phyloP scores from a whole-genome alignment of 129 eudicot genomes.

The Flaveria sonorensis region DNA sequence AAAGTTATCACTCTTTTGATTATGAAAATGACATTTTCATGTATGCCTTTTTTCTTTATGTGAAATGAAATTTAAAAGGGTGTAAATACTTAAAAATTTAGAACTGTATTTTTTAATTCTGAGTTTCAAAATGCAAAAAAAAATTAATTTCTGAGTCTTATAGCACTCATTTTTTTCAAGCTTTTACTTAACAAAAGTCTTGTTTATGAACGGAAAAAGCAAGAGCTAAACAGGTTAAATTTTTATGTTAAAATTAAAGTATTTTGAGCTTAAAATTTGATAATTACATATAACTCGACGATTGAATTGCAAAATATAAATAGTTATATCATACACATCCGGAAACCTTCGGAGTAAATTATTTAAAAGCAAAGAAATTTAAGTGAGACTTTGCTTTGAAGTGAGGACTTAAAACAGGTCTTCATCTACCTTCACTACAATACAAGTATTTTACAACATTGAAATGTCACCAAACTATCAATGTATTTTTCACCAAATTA shows the following conservation, averaged over 20 bases:
- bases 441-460: constrained; percentile 39
- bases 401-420: constrained; percentile 50
- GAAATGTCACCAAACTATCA: constrained; percentile 46
- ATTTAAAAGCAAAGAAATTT: constrained; percentile 15
- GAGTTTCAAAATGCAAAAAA: background rate
- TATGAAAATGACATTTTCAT: constrained; percentile 44
- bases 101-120: background rate
- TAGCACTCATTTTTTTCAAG: background rate
- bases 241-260: background rate
- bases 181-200: background rate
- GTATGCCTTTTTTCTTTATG: constrained; percentile 14
- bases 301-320: background rate
- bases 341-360: constrained; percentile 13
- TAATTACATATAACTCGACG: background rate
- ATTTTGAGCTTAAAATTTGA: constrained; percentile 7
- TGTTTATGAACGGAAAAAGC: background rate
- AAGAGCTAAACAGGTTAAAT: background rate
- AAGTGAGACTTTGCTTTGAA: constrained; percentile 67
- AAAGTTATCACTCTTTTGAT: constrained; percentile 34
- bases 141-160: background rate
- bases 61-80: background rate
- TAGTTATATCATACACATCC: background rate
- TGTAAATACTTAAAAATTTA: constrained; percentile 15
- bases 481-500: constrained; percentile 9
- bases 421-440: constrained; percentile 37